Evolutionary conservation across 345 rosid species (phyloP).

Genomic region (Eucalyptus cladocalyx): DNA sequence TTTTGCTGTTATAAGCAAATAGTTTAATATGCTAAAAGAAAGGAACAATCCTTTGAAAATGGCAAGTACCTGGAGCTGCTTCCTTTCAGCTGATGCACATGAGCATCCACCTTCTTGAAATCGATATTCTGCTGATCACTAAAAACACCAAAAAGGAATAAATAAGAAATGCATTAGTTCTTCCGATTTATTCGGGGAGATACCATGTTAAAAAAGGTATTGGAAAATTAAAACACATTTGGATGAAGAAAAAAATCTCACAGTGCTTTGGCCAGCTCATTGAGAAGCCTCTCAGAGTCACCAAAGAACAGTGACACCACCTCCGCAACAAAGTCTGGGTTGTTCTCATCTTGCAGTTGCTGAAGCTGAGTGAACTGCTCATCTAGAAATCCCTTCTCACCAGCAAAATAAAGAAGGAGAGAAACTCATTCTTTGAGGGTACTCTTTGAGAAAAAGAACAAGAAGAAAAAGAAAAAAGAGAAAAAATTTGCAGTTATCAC

Average conservation of each 20-base stretch:
- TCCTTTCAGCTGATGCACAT: slow-evolving; percentile 50
- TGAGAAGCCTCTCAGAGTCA: slow-evolving; percentile 44
- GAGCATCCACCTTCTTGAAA: slow-evolving; percentile 30
- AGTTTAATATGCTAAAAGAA: background rate
- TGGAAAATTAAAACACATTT: background rate
- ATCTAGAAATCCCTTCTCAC: slow-evolving; percentile 38
- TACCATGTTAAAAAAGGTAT: background rate
- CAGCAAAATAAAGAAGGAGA: background rate
- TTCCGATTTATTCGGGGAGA: background rate
- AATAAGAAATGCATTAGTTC: background rate
- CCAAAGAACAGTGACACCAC: slow-evolving; percentile 49
- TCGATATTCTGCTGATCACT: slow-evolving; percentile 29
- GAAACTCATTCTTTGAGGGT: background rate
- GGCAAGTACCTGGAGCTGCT: slow-evolving; percentile 44
- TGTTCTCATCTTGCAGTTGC: slow-evolving; percentile 53
- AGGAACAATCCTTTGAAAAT: background rate
- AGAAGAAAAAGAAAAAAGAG: background rate
- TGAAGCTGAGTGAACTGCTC: slow-evolving; percentile 50
- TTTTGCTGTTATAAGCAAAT: background rate
- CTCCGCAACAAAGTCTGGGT: slow-evolving; percentile 52
- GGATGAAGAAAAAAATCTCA: background rate
- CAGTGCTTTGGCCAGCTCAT: slow-evolving; percentile 35
- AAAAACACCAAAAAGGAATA: background rate
- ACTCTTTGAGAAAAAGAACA: background rate
- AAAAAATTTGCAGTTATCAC: slow-evolving; percentile 1